Evolutionary conservation across 2,329 filamentous ascomycete genomes (phyloP).

Genomic region (Neoscytalidium dimidiatum): DNA sequence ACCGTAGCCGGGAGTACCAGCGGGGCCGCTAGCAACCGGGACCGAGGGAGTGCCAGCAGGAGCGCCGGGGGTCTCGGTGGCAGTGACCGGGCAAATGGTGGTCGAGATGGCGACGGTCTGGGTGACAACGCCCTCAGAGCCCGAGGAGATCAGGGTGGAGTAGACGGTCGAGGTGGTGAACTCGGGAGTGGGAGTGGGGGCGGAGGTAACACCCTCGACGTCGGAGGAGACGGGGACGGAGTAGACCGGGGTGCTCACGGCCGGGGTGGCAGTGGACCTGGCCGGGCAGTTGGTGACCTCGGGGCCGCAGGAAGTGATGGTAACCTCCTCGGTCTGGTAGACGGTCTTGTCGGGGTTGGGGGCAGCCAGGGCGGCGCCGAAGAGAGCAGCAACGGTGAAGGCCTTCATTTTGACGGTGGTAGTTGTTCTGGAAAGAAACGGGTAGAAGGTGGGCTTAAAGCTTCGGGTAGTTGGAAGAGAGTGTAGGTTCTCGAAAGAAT

Average conservation of each 20-base stretch:
- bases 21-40: constrained; percentile 9
- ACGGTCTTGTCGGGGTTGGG: constrained; percentile 20
- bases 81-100: constrained; percentile 20
- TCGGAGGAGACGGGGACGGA: constrained; percentile 12
- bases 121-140: constrained; percentile 13
- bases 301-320: constrained; percentile 20
- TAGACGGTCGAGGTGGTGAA: constrained; percentile 11
- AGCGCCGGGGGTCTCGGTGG: constrained; percentile 18
- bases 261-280: constrained; percentile 15
- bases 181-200: not conserved
- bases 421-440: constrained; percentile 17
- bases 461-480: constrained; percentile 26
- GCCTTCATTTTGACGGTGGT: constrained; percentile 24
- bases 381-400: constrained; percentile 21
- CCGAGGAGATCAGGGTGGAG: constrained; percentile 6
- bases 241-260: constrained; percentile 6
- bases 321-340: constrained; percentile 18
- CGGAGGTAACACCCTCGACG: constrained; percentile 1
- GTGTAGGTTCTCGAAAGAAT: constrained; percentile 20
- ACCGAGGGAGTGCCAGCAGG: not conserved
- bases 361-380: constrained; percentile 21
- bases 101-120: constrained; percentile 19
- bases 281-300: constrained; percentile 24
- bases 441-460: constrained; percentile 17
- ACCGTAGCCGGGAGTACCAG: constrained; percentile 33